Percentiles rank a stretch among this genome's conserved stretches.
These are phyloP conservation scores for Truncatella angustata DNA, from an alignment of 2,329 filamentous ascomycete genomes.

Conservation along the genomic window DNA sequence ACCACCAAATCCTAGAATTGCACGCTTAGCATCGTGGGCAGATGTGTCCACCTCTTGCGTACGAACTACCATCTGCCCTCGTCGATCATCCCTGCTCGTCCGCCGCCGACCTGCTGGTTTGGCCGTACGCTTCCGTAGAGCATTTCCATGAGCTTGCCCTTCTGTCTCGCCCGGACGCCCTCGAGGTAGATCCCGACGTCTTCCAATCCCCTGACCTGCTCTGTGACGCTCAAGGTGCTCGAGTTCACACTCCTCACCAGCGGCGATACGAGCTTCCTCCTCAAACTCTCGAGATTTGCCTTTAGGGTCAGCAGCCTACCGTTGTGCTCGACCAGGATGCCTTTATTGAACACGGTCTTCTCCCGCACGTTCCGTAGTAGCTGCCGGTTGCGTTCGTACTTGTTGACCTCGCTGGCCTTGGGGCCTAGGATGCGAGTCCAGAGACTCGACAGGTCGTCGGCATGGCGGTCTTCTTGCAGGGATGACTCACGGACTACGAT, in stretches of 20 bases:
- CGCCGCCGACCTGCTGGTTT: slow-evolving; percentile 11
- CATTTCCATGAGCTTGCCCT: slow-evolving; percentile 78
- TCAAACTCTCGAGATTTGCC: slow-evolving; percentile 79
- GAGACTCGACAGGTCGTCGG: slow-evolving; percentile 76
- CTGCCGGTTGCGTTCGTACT: slow-evolving; percentile 87
- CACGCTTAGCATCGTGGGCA: no score
- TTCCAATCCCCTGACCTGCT: slow-evolving; percentile 81
- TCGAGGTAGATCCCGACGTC: slow-evolving; percentile 78
- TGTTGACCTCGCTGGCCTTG: slow-evolving; percentile 71
- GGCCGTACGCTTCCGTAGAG: slow-evolving; percentile 56
- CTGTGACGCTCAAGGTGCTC: slow-evolving; percentile 73
- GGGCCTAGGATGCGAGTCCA: slow-evolving; percentile 85
- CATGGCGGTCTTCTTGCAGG: slow-evolving; percentile 75
- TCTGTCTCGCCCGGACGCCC: slow-evolving; percentile 73
- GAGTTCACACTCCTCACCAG: slow-evolving; percentile 69
- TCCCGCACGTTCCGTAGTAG: slow-evolving; percentile 76
- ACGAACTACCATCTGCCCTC: slow-evolving; percentile 14
- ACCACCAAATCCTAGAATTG: neutral
- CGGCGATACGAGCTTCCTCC: slow-evolving; percentile 80
- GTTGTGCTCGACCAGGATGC: slow-evolving; percentile 82
- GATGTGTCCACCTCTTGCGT: no score
- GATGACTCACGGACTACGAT: slow-evolving; percentile 81
- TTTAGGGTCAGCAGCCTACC: slow-evolving; percentile 80
- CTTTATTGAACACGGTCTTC: slow-evolving; percentile 84
- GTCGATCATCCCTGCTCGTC: slow-evolving; percentile 30